Percentiles rank a stretch among this genome's conserved stretches.
Evolutionary conservation across 805 yeast genomes (phyloP).

Genomic region (Grigorovia yakushimaensis): DNA sequence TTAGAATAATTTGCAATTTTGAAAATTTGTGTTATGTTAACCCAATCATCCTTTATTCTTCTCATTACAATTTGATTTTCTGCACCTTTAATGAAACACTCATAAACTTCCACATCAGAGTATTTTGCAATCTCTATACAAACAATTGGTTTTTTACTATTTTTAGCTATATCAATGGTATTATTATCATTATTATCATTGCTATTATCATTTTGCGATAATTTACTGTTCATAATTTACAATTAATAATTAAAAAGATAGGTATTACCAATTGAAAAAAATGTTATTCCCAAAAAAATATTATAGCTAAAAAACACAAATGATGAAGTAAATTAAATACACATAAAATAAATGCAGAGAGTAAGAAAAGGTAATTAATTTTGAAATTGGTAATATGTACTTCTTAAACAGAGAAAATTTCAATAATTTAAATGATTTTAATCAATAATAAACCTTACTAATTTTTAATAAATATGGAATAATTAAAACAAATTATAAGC

Average conservation of each 20-base stretch:
- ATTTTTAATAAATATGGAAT: background rate
- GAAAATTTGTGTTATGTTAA: constrained; percentile 74
- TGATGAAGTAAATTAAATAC: no score
- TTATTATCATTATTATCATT: background rate
- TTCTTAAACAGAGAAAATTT: no score
- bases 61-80: constrained; percentile 50
- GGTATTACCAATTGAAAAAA: no score
- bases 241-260: no score
- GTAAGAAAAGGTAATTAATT: no score
- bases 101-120: constrained; percentile 45
- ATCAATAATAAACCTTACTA: no score
- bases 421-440: no score
- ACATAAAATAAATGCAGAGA: no score
- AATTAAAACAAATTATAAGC: background rate
- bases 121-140: constrained; percentile 35
- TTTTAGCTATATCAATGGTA: background rate
- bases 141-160: constrained; percentile 9
- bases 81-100: constrained; percentile 50
- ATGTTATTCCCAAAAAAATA: no score
- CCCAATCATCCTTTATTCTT: constrained; percentile 86
- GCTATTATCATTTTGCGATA: background rate
- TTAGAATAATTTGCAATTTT: constrained; percentile 72
- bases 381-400: no score
- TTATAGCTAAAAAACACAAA: no score
- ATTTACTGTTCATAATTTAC: background rate